These are phyloP conservation scores for Globisporangium rhizosaccharum DNA, from an alignment of 352 stramenopile species.

Conservation along the genomic window DNA sequence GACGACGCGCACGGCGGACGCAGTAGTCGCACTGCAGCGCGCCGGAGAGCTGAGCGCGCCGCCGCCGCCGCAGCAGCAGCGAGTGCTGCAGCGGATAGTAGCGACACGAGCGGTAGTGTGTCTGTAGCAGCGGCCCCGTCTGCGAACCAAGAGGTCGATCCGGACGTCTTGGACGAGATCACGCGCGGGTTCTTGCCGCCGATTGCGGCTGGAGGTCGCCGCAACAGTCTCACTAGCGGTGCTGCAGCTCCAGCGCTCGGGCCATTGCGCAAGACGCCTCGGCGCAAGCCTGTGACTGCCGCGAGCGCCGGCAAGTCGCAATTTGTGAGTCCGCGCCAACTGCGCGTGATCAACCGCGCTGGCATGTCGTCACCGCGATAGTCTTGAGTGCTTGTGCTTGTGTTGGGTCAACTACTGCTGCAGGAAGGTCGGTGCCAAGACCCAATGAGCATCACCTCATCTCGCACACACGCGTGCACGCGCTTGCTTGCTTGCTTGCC, in stretches of 20 bases:
- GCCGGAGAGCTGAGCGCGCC: conserved; percentile 18
- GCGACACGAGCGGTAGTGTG: conserved; percentile 2
- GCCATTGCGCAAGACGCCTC: conserved; percentile 38
- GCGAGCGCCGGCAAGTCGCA: conserved; percentile 34
- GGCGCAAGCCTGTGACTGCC: conserved; percentile 38
- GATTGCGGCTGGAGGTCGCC: conserved; percentile 8
- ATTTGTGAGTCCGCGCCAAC: conserved; percentile 35
- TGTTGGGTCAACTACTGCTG: background rate
- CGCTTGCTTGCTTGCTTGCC: too few species aligned
- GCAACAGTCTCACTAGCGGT: background rate
- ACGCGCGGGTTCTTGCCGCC: conserved; percentile 31
- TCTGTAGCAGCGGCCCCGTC: conserved; percentile 1
- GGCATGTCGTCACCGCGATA: conserved; percentile 7
- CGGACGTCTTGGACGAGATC: conserved; percentile 34
- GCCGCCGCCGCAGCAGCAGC: conserved; percentile 1
- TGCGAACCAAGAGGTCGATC: conserved; percentile 11
- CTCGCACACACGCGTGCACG: too few species aligned
- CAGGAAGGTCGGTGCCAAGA: background rate
- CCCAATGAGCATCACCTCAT: too few species aligned
- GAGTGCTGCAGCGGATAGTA: too few species aligned
- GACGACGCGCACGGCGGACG: background rate
- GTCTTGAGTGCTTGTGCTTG: background rate
- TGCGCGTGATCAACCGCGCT: conserved; percentile 22
- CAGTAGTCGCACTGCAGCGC: conserved; percentile 5
- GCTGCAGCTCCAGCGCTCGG: conserved; percentile 3